These are phyloP conservation scores for Discostella pseudostelligera DNA, from an alignment of 108 stramenopile species.

Conservation along the genomic window DNA sequence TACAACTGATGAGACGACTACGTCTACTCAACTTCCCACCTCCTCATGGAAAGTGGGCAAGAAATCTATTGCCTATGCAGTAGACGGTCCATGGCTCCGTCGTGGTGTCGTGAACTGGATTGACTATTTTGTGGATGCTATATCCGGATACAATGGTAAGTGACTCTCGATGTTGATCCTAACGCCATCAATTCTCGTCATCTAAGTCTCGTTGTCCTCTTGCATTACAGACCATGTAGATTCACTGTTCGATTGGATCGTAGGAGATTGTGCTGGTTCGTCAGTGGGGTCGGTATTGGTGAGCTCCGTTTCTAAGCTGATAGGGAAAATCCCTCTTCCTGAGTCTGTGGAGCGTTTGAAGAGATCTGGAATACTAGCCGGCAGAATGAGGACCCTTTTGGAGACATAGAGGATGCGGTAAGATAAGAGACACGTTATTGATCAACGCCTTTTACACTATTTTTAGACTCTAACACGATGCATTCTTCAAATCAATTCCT, in stretches of 20 bases:
- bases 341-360: slow-evolving; percentile 3
- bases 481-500: too few relatives aligned
- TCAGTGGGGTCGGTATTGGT: background rate
- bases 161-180: background rate
- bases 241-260: slow-evolving; percentile 6
- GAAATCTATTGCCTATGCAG: slow-evolving; percentile 23
- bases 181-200: background rate
- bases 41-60: slow-evolving; percentile 5
- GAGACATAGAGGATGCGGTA: background rate
- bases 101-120: slow-evolving; percentile 31
- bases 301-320: background rate
- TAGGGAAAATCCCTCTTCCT: slow-evolving; percentile 1
- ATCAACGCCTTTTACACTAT: background rate
- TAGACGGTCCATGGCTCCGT: slow-evolving; percentile 33
- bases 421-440: too few relatives aligned
- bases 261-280: slow-evolving; percentile 4
- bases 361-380: background rate
- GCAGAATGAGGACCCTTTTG: background rate
- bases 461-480: too few relatives aligned
- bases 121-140: slow-evolving; percentile 29
- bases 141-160: slow-evolving; percentile 43
- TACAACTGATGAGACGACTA: background rate
- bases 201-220: background rate
- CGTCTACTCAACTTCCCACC: background rate
- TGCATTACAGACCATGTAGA: slow-evolving; percentile 5